phyloP scores from a whole-genome alignment of 352 stramenopile species.

The Lagenidium giganteum region DNA sequence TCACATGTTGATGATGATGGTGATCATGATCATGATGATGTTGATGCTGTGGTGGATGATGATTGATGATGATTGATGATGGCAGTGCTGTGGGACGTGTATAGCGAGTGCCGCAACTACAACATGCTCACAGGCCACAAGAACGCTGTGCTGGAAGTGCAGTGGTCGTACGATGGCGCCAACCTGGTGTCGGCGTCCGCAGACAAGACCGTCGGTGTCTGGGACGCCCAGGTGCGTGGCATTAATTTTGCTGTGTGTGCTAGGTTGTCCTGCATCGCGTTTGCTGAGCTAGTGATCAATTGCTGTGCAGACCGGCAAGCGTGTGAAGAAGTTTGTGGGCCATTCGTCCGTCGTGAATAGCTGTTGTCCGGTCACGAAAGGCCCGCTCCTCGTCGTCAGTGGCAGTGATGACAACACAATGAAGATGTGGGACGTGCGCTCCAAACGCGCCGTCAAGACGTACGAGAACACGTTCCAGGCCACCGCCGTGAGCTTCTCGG shows the following conservation, averaged over 20 bases:
- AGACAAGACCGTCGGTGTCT: conserved; percentile 89
- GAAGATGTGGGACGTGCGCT: conserved; percentile 87
- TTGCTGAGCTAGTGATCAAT: no score
- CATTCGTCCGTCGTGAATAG: conserved; percentile 90
- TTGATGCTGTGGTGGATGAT: no score
- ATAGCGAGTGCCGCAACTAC: conserved; percentile 91
- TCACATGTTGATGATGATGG: no score
- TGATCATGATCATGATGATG: no score
- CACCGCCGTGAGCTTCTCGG: conserved; percentile 85
- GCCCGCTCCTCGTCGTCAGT: conserved; percentile 78
- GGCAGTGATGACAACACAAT: conserved; percentile 89
- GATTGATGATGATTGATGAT: no score
- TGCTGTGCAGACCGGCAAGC: conserved; percentile 61
- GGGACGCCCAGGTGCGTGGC: conserved; percentile 59
- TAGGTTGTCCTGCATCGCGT: conserved; percentile 21
- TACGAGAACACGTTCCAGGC: conserved; percentile 89
- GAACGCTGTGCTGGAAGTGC: conserved; percentile 92
- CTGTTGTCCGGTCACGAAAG: conserved; percentile 81
- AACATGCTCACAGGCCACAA: conserved; percentile 93
- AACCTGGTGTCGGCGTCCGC: conserved; percentile 88
- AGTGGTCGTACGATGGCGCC: conserved; percentile 88
- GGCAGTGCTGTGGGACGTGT: conserved; percentile 87
- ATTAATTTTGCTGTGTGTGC: no score
- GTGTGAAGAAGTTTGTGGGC: conserved; percentile 82
- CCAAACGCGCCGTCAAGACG: conserved; percentile 71